Conservation (phyloP, 805 yeast genomes). For the Candida maris region DNA sequence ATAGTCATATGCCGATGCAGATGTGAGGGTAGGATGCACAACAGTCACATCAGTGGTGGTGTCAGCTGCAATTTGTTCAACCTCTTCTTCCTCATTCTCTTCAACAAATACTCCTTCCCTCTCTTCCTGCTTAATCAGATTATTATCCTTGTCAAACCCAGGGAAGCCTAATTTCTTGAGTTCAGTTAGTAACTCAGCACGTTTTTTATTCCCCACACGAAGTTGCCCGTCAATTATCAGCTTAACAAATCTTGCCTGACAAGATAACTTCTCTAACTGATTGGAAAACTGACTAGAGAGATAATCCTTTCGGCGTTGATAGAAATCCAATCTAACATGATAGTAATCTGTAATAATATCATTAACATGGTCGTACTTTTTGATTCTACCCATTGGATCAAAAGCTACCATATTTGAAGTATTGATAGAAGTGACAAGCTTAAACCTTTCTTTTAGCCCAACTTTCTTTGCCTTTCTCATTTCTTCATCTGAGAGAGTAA, state of each 20-base stretch:
- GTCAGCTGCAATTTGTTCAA: conserved; percentile 32
- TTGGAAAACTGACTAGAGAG: conserved; percentile 65
- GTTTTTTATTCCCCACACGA: conserved; percentile 69
- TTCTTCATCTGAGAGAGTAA: conserved; percentile 71
- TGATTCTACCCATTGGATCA: conserved; percentile 83
- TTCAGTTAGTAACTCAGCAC: conserved; percentile 58
- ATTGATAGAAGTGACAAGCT: conserved; percentile 62
- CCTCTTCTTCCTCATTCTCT: conserved; percentile 43
- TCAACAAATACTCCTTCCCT: conserved; percentile 33
- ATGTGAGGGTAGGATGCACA: conserved; percentile 40
- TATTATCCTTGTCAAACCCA: conserved; percentile 66
- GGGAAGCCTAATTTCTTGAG: conserved; percentile 68
- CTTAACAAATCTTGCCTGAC: conserved; percentile 89
- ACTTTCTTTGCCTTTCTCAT: conserved; percentile 73
- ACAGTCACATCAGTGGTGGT: conserved; percentile 43
- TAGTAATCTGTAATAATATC: conserved; percentile 84
- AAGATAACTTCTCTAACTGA: conserved; percentile 68
- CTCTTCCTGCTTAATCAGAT: conserved; percentile 51
- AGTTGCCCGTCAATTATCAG: conserved; percentile 78
- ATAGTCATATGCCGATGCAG: conserved; percentile 74
- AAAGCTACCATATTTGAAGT: conserved; percentile 93
- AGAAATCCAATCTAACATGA: conserved; percentile 80
- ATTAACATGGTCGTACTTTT: conserved; percentile 69
- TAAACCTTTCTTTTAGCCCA: conserved; percentile 84
- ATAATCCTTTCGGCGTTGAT: conserved; percentile 86